Evolutionary conservation across 1,284 basidiomycete species (phyloP).

Genomic region (Singerocomus rubriflavus): DNA sequence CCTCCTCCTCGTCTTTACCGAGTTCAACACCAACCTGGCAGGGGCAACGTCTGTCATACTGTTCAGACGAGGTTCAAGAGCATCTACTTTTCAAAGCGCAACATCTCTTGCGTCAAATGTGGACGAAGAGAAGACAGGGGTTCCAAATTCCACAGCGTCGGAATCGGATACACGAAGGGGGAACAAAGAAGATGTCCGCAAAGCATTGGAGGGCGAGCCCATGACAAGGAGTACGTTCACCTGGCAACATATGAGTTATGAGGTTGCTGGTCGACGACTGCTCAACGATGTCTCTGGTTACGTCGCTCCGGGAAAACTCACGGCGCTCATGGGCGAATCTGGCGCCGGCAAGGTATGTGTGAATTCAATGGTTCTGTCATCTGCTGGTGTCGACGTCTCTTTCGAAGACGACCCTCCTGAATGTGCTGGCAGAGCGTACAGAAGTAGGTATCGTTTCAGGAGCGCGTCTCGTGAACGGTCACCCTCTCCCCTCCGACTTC

Average conservation of each 20-base stretch:
- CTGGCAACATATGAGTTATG: slow-evolving; percentile 62
- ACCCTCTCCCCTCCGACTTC: slow-evolving; percentile 70
- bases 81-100: slow-evolving; percentile 7
- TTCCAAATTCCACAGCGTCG: slow-evolving; percentile 19
- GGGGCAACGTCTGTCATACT: slow-evolving; percentile 35
- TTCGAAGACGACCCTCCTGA: slow-evolving; percentile 71
- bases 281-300: slow-evolving; percentile 82
- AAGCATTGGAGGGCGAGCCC: slow-evolving; percentile 19
- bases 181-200: slow-evolving; percentile 5
- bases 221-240: slow-evolving; percentile 46
- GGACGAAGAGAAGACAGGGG: slow-evolving; percentile 32
- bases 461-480: slow-evolving; percentile 76
- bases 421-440: slow-evolving; percentile 81
- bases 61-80: slow-evolving; percentile 43
- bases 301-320: slow-evolving; percentile 78
- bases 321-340: slow-evolving; percentile 76
- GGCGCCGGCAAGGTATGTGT: slow-evolving; percentile 70
- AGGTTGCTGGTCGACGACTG: slow-evolving; percentile 57
- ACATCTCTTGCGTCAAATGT: neutral
- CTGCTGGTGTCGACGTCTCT: slow-evolving; percentile 20
- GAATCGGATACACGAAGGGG: slow-evolving; percentile 26
- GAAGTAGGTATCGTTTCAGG: slow-evolving; percentile 80
- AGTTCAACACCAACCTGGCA: slow-evolving; percentile 39
- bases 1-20: slow-evolving; percentile 53
- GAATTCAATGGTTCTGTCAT: slow-evolving; percentile 3